phyloP scores from a whole-genome alignment of 2,329 filamentous ascomycete species.

The Paracoccidioides brasiliensis region DNA sequence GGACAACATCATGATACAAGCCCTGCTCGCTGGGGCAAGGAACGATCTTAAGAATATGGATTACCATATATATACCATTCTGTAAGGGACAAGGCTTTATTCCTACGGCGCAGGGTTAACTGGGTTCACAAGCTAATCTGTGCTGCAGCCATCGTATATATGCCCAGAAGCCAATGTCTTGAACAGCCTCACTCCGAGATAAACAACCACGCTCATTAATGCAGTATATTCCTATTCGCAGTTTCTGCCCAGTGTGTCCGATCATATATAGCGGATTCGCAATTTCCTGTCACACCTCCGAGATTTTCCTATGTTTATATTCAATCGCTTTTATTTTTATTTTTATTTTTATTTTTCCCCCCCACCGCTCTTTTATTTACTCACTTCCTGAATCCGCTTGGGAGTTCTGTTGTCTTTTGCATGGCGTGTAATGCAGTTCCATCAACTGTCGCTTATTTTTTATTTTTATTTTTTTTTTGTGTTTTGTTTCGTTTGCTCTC shows the following conservation, averaged over 20 bases:
- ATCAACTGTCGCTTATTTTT: background rate
- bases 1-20: constrained; percentile 8
- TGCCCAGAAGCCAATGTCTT: background rate
- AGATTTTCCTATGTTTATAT: background rate
- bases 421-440: background rate
- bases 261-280: background rate
- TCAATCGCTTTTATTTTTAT: background rate
- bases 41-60: constrained; percentile 6
- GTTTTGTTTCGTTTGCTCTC: too few relatives aligned
- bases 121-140: background rate
- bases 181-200: background rate
- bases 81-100: background rate
- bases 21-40: constrained; percentile 2
- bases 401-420: background rate
- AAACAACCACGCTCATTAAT: background rate
- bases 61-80: constrained; percentile 4
- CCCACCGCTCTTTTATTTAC: background rate
- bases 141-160: background rate
- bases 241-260: background rate
- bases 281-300: background rate
- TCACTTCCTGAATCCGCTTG: background rate
- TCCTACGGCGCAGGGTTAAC: too few relatives aligned
- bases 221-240: background rate
- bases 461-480: background rate
- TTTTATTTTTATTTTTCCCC: background rate